phyloP scores from a whole-genome alignment of 192 early-diverging fungal species.

The Coemansia pectinata region DNA sequence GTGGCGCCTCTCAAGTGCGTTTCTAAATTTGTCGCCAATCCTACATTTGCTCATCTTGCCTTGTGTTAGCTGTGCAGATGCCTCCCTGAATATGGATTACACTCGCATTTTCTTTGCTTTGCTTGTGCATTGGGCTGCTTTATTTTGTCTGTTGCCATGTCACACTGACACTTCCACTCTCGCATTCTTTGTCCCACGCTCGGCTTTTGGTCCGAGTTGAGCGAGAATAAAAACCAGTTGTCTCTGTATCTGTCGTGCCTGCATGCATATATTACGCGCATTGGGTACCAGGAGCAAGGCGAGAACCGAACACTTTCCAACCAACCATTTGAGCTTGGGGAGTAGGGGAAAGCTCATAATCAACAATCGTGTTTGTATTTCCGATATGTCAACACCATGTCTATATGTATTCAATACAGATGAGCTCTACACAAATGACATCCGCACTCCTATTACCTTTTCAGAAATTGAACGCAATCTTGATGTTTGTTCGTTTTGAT shows the following conservation, averaged over 20 bases:
- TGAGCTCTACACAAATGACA: not conserved
- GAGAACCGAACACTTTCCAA: not conserved
- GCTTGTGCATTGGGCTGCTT: not conserved
- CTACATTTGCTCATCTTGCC: not conserved
- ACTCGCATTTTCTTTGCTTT: not conserved
- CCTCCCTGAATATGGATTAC: not conserved
- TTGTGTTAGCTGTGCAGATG: not conserved
- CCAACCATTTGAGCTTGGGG: not conserved
- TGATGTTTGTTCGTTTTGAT: not conserved
- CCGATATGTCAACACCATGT: not conserved
- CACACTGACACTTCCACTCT: not conserved
- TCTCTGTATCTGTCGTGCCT: not conserved
- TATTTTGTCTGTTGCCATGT: not conserved
- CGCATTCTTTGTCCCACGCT: slow-evolving; percentile 1
- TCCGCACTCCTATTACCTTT: not conserved
- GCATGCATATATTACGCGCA: slow-evolving; percentile 5
- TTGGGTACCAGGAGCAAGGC: slow-evolving; percentile 3
- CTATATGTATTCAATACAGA: not conserved
- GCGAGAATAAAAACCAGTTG: not conserved
- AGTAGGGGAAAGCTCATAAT: not conserved
- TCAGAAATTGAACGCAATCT: not conserved
- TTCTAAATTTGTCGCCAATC: slow-evolving; percentile 2
- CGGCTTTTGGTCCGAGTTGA: not conserved
- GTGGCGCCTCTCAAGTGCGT: not conserved
- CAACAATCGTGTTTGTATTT: not conserved